Evolutionary conservation across 2,329 filamentous ascomycete genomes (phyloP).

Genomic region (Beauveria medogensis): DNA sequence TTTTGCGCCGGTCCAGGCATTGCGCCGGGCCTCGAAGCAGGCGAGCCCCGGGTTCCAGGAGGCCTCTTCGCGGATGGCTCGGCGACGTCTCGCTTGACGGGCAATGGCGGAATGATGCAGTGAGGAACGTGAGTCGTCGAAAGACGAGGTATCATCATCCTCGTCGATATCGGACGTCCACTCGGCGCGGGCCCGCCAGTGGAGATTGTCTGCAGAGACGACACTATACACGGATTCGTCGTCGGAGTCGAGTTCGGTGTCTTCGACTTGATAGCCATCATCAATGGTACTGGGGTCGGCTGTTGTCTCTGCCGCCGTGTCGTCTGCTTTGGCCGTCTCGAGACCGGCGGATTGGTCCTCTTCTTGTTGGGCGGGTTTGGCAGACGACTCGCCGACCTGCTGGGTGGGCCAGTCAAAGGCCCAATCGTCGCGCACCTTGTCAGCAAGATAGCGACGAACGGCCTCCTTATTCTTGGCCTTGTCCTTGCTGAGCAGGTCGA

Average conservation of each 20-base stretch:
- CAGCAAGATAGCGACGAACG: constrained; percentile 45
- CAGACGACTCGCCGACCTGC: not conserved
- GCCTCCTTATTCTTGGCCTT: constrained; percentile 56
- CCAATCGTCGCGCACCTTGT: constrained; percentile 53
- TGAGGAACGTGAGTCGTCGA: constrained; percentile 38
- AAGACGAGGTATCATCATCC: constrained; percentile 35
- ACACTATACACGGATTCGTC: constrained; percentile 47
- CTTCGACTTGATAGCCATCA: constrained; percentile 27
- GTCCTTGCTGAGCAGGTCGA: constrained; percentile 54
- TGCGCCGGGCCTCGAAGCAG: constrained; percentile 68
- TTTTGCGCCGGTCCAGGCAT: constrained; percentile 79
- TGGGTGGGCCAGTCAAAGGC: constrained; percentile 46
- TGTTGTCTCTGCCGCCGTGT: constrained; percentile 11
- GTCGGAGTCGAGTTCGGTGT: constrained; percentile 34
- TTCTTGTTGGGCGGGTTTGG: not conserved
- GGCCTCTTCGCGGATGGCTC: constrained; percentile 54
- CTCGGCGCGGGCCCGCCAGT: constrained; percentile 43
- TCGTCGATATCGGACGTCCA: constrained; percentile 52
- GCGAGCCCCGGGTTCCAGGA: constrained; percentile 73
- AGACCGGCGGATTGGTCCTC: not conserved
- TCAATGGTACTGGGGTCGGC: constrained; percentile 17
- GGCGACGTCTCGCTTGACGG: constrained; percentile 48
- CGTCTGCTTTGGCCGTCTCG: not conserved
- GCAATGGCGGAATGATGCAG: constrained; percentile 36
- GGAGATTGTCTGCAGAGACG: constrained; percentile 45